phyloP scores from a whole-genome alignment of 371 early-diverging fungal genomes.

The Cokeromyces recurvatus region DNA sequence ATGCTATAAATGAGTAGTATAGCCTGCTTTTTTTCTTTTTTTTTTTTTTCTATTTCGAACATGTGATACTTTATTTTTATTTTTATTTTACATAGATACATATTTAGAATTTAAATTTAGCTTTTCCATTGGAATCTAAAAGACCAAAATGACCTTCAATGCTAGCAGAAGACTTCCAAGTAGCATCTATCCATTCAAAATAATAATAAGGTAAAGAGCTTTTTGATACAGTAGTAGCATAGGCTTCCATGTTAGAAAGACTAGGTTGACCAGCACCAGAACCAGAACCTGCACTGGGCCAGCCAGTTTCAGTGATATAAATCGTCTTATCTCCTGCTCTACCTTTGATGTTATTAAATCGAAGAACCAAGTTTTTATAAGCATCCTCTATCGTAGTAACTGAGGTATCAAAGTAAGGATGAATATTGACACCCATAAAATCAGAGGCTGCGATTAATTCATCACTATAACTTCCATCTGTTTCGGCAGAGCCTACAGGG shows the following conservation, averaged over 20 bases:
- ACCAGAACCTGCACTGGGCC: conserved; percentile 57
- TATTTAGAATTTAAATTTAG: conserved; percentile 9
- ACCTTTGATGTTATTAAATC: conserved; percentile 38
- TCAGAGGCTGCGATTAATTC: conserved; percentile 39
- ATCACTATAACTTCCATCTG: conserved; percentile 23
- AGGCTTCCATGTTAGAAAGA: conserved; percentile 36
- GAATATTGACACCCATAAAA: conserved; percentile 48
- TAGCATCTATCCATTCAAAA: conserved; percentile 58
- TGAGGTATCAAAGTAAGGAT: conserved; percentile 48
- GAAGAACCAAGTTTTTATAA: conserved; percentile 20
- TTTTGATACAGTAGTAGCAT: conserved; percentile 32
- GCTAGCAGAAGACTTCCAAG: conserved; percentile 48
- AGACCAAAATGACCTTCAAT: conserved; percentile 63
- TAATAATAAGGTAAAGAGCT: conserved; percentile 50
- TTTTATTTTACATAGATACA: neutral
- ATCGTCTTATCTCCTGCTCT: conserved; percentile 42
- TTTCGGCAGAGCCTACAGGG: conserved; percentile 54
- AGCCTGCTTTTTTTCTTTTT: too few relatives aligned
- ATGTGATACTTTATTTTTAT: neutral
- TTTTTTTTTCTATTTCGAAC: neutral
- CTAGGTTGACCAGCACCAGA: conserved; percentile 45
- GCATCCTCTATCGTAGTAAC: conserved; percentile 26
- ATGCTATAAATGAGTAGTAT: too few relatives aligned
- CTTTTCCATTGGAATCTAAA: conserved; percentile 20
- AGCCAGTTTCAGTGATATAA: conserved; percentile 60